Evolutionary conservation across 2,329 filamentous ascomycete species (phyloP), one percentile per base, ranked within the genome.

Genomic region (Emergomyces pasteurianus): DNA sequence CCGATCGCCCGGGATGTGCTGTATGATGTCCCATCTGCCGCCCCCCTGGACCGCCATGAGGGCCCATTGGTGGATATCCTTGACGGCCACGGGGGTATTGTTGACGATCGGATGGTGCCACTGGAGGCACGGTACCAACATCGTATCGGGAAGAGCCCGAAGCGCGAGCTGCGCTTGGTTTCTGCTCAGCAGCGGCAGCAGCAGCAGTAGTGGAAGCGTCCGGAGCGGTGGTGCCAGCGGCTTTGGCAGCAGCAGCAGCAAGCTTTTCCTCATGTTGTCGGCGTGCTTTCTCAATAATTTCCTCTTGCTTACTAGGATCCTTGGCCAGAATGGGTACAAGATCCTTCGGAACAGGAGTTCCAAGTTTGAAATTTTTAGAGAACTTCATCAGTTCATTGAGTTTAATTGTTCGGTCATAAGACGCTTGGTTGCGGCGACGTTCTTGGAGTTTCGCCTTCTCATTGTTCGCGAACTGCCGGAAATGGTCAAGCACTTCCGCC

Each of bases 321-420:
- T 97, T 99, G 62, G 94, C 92, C 63, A 99, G 87, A 66, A 99
- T 99, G 1, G 90, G 87, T 34, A 99, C 91, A 42, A 99, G 77
- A 73, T 99, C 94, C 58, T 84, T 86, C 1, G 94, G 94, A 12
- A 99, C 91, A 6, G 92, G 91, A 2, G 92, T 96, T 57, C 89
- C 87, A 21, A 99, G 83, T 77, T 97, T 97, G 80, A 99, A 99
- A 71, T 84, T 94, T 67, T 86, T 84, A 0, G 94, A 90, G 74
- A 99, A 99, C 70, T 92, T 96, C 80, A 94, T 95, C 61, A 99
- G 77, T 75, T 99, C 94, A 62, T 90, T 95, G 63, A 99, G 75
- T 74, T 95, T 96, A 65, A 94, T 86, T 66, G 92, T 90, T 72
- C 95, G 95, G 72, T 97, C 94, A 62, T 85, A 80, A 21, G 80